Evolutionary conservation across 23 red algal species (phyloP), one percentile per base, ranked within the genome.

Genomic region (Gracilaria caudata): DNA sequence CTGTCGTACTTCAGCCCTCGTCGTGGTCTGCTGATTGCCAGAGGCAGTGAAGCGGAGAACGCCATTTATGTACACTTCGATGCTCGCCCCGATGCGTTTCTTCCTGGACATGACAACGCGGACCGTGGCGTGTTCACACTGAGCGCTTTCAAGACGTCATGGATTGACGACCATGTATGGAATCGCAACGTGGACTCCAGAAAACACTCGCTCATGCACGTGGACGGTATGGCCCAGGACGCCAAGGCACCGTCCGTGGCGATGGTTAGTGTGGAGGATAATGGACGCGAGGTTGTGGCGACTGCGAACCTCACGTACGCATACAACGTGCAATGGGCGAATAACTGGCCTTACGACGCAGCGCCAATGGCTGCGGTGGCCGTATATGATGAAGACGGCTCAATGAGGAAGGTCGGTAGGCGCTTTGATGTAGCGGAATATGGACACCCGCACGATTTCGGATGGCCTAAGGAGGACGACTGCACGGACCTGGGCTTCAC

Each of bases 31-130:
- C 55, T 90, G 5, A 90, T 81, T 33, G 77, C 77, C 3, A 21
- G 86, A 25, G 25, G 47, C 57, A 51, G 64, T 9, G 11, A 65
- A 7, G 68, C 86, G 33, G 36, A 80, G 29, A 66, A 80, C 19
- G 86, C 86, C n/a, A 7, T 47, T 3, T 90, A 90, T 36, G 40
- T 90, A 3, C 86, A 90, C 75, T 90, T 90, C 43, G 77, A 90
- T 73, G 86, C 75, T 4, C 73, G 86, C 16, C 86, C 73, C 5
- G 86, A 90, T 63, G 86, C 54, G 13, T 49, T 90, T 26, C 55
- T 90, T 30, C 56, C 64, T 7, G 58, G 84, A n/a, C 83, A 87
- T 25, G 83, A 87, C 25, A 87, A 87, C 39, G 83, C 83, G 8
- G 84, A 89, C 60, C 35, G 84, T 8, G 84, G 75, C 29, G 44